Percentiles rank a stretch among this genome's conserved stretches.
These are phyloP conservation scores for Tilletia walkeri DNA, from an alignment of 1,284 basidiomycete species.

Conservation along the genomic window DNA sequence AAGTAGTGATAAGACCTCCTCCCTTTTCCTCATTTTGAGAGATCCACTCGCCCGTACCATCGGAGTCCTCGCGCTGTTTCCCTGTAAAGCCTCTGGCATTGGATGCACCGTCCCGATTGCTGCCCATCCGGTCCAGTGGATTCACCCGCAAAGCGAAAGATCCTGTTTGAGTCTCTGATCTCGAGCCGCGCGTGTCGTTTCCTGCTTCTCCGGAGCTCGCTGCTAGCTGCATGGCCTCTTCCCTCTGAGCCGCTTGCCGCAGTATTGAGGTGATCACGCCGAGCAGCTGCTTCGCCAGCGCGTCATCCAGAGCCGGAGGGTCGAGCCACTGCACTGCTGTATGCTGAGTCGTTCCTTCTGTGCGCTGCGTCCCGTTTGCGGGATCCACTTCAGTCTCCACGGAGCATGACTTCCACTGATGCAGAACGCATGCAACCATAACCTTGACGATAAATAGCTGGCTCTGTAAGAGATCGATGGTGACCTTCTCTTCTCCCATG, in stretches of 20 bases:
- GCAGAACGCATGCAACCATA: slow-evolving; percentile 71
- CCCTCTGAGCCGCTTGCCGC: slow-evolving; percentile 61
- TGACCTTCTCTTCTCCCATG: slow-evolving; percentile 33
- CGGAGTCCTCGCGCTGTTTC: slow-evolving; percentile 23
- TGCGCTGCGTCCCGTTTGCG: neutral
- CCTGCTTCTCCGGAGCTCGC: slow-evolving; percentile 59
- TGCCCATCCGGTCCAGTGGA: slow-evolving; percentile 11
- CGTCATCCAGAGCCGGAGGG: slow-evolving; percentile 76
- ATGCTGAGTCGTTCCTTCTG: no score
- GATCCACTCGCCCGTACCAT: slow-evolving; percentile 17
- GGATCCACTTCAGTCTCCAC: slow-evolving; percentile 21
- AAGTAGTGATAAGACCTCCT: slow-evolving; percentile 10
- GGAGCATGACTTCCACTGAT: slow-evolving; percentile 65
- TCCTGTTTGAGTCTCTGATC: slow-evolving; percentile 54
- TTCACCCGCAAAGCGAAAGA: slow-evolving; percentile 12
- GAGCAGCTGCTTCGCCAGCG: slow-evolving; percentile 79
- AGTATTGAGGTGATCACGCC: slow-evolving; percentile 70
- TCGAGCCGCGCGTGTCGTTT: slow-evolving; percentile 66
- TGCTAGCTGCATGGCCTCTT: slow-evolving; percentile 30
- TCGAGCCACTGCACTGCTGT: slow-evolving; percentile 61
- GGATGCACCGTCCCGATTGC: neutral
- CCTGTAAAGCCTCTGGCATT: slow-evolving; percentile 14
- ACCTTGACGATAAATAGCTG: slow-evolving; percentile 86
- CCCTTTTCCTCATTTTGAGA: slow-evolving; percentile 21
- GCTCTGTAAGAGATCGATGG: slow-evolving; percentile 69